Evolutionary conservation across 2,329 filamentous ascomycete species (phyloP).

Genomic region (Exophiala lecanii-corni): DNA sequence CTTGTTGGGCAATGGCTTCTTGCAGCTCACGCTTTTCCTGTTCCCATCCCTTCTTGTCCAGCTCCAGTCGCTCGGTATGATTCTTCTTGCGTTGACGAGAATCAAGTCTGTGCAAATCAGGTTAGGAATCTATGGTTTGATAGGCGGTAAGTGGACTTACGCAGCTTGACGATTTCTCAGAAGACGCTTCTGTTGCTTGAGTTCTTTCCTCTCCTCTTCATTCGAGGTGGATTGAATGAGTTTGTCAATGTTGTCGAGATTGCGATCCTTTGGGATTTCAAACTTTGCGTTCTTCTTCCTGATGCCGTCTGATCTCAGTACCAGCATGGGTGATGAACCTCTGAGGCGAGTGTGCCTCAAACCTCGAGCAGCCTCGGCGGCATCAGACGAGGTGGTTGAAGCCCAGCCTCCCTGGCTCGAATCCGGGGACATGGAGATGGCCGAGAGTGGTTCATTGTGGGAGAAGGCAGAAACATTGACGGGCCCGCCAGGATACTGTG

Average conservation of each 20-base stretch:
- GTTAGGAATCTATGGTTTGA: conserved; percentile 19
- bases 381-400: conserved; percentile 42
- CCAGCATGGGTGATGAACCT: conserved; percentile 63
- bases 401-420: conserved; percentile 54
- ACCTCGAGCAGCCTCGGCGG: conserved; percentile 35
- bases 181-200: conserved; percentile 96
- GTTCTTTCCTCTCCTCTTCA: conserved; percentile 91
- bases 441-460: conserved; percentile 47
- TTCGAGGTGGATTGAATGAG: conserved; percentile 78
- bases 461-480: conserved; percentile 38
- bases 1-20: conserved; percentile 57
- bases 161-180: conserved; percentile 94
- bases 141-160: conserved; percentile 54
- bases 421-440: conserved; percentile 57
- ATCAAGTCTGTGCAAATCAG: conserved; percentile 63
- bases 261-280: conserved; percentile 91
- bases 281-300: conserved; percentile 99
- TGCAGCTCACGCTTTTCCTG: conserved; percentile 72
- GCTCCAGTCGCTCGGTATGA: conserved; percentile 92
- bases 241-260: conserved; percentile 89
- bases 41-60: conserved; percentile 91
- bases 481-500: conserved; percentile 33
- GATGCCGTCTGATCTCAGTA: conserved; percentile 73
- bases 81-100: conserved; percentile 97
- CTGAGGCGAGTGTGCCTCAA: conserved; percentile 42